Percentiles rank a stretch among this genome's conserved stretches.
These are phyloP conservation scores for Paradendryphiella salina DNA, from an alignment of 2,329 filamentous ascomycete species.

Conservation along the genomic window DNA sequence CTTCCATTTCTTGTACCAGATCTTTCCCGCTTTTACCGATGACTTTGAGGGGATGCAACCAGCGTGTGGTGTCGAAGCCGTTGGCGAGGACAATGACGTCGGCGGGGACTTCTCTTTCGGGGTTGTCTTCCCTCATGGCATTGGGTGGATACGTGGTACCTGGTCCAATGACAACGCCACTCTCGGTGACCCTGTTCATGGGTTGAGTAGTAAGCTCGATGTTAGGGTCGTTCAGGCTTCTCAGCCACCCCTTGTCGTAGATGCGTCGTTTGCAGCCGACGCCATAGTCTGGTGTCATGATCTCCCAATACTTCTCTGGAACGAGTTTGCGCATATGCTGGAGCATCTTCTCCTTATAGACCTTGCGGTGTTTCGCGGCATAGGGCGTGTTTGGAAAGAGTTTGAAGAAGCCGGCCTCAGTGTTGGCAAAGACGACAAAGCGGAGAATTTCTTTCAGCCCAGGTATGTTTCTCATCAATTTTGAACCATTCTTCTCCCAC, in stretches of 20 bases:
- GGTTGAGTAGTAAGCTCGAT: constrained; percentile 59
- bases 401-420: constrained; percentile 52
- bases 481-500: constrained; percentile 55
- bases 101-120: constrained; percentile 54
- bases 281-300: constrained; percentile 64
- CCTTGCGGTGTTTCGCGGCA: constrained; percentile 46
- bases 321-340: constrained; percentile 54
- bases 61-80: constrained; percentile 62
- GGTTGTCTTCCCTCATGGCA: constrained; percentile 39
- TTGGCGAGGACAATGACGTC: constrained; percentile 66
- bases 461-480: constrained; percentile 55
- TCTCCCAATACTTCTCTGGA: constrained; percentile 63
- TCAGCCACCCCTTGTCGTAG: constrained; percentile 61
- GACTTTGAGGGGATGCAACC: constrained; percentile 59
- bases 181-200: constrained; percentile 54
- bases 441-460: constrained; percentile 54
- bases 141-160: constrained; percentile 52
- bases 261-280: constrained; percentile 68
- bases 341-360: constrained; percentile 51
- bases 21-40: constrained; percentile 56
- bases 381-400: constrained; percentile 51
- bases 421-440: constrained; percentile 50
- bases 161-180: constrained; percentile 57
- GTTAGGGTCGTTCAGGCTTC: constrained; percentile 57
- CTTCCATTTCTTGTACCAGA: constrained; percentile 60